These are phyloP conservation scores for Salpingoeca rosetta DNA, from an alignment of 78 protist species.

Conservation along the genomic window DNA sequence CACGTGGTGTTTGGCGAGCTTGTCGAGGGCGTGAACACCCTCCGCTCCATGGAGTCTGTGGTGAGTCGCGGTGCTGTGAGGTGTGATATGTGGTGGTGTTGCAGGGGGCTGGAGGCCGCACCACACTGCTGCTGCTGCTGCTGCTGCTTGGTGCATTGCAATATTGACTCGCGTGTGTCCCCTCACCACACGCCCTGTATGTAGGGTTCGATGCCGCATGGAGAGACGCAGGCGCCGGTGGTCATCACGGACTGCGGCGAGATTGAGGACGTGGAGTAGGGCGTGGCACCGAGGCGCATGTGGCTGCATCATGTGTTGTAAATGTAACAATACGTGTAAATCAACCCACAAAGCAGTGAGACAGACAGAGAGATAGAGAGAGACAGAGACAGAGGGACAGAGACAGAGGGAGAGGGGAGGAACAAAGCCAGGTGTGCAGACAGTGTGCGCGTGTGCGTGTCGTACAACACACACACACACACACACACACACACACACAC, in stretches of 20 bases:
- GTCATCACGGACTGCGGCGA: neutral
- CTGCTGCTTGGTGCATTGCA: too few species aligned
- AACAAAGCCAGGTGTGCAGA: too few species aligned
- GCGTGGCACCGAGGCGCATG: neutral
- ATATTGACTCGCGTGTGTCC: too few species aligned
- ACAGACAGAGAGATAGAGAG: neutral
- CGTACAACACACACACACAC: neutral
- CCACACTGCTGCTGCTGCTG: too few species aligned
- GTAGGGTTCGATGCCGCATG: too few species aligned
- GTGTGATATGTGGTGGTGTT: too few species aligned
- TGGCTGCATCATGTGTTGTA: neutral
- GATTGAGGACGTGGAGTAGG: neutral
- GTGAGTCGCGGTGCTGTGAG: too few species aligned
- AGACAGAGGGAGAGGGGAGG: neutral
- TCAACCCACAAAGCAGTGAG: neutral
- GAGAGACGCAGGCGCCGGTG: too few species aligned
- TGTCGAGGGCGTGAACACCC: conserved; percentile 39
- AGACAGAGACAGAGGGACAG: neutral
- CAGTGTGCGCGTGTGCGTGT: neutral
- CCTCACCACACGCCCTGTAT: too few species aligned
- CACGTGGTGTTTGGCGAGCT: conserved; percentile 71
- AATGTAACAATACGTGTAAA: neutral
- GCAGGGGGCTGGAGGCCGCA: too few species aligned
- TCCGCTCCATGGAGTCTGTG: conserved; percentile 24
- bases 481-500: neutral